Conservation (phyloP, 352 stramenopile species). For the Phytophthora vignae region DNA sequence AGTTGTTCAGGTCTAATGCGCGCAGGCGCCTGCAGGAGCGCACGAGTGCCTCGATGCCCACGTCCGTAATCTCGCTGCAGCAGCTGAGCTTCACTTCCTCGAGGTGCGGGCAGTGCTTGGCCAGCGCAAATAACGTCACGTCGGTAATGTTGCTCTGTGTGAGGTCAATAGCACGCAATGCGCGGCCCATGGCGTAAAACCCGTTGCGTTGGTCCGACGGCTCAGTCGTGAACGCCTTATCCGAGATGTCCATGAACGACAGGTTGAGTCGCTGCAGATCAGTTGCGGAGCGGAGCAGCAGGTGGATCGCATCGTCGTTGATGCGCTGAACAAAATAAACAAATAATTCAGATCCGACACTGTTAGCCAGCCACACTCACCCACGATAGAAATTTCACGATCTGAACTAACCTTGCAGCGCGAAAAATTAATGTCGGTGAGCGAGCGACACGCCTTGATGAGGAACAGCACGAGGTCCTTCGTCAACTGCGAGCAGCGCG, state of each 20-base stretch:
- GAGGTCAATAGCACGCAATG: conserved; percentile 68
- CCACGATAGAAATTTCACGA: not conserved
- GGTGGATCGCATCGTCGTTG: conserved; percentile 73
- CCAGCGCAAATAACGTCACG: conserved; percentile 64
- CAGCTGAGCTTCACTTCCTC: conserved; percentile 79
- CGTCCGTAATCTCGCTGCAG: conserved; percentile 83
- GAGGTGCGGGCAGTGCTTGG: conserved; percentile 67
- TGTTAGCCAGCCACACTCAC: conserved; percentile 11
- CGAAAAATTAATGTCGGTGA: conserved; percentile 84
- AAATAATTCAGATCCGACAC: conserved; percentile 3
- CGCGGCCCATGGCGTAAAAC: conserved; percentile 55
- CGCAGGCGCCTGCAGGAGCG: conserved; percentile 60
- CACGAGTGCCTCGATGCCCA: conserved; percentile 72
- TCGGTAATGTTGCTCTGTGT: conserved; percentile 83
- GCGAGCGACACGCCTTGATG: conserved; percentile 76
- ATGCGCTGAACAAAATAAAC: conserved; percentile 53
- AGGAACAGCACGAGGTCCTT: conserved; percentile 80
- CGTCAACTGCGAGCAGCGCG: conserved; percentile 85
- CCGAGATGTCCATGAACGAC: conserved; percentile 86
- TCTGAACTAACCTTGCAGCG: conserved; percentile 70
- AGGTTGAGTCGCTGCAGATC: conserved; percentile 76
- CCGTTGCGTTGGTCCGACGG: conserved; percentile 47
- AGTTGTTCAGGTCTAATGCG: conserved; percentile 81
- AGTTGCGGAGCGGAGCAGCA: conserved; percentile 67
- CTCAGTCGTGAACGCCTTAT: conserved; percentile 70